These are phyloP conservation scores for Brassica nigra DNA, from an alignment of 345 rosid genomes.

Conservation along the genomic window DNA sequence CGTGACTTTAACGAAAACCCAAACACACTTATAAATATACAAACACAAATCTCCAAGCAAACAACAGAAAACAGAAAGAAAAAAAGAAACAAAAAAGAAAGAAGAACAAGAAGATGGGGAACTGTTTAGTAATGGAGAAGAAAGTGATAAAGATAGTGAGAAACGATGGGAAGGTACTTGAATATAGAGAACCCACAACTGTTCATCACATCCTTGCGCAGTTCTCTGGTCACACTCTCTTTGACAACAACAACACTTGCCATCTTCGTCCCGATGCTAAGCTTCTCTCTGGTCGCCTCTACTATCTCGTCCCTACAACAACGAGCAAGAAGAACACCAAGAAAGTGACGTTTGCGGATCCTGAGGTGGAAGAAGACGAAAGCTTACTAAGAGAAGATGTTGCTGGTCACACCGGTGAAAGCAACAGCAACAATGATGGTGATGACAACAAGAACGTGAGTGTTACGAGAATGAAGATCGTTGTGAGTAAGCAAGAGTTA, in stretches of 20 bases:
- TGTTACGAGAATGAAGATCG: constrained; percentile 69
- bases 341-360: constrained; percentile 68
- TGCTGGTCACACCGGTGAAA: constrained; percentile 33
- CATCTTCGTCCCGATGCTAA: constrained; percentile 58
- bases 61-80: constrained; percentile 20
- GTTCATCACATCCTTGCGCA: constrained; percentile 67
- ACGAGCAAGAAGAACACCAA: constrained; percentile 43
- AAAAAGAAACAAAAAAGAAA: constrained; percentile 9
- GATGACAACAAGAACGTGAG: constrained; percentile 30
- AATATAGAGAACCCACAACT: constrained; percentile 57
- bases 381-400: constrained; percentile 19
- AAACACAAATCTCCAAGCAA: constrained; percentile 16
- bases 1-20: constrained; percentile 36
- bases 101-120: constrained; percentile 59
- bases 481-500: constrained; percentile 72
- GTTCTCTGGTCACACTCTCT: constrained; percentile 64
- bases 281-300: constrained; percentile 55
- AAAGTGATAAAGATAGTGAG: constrained; percentile 58
- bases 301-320: constrained; percentile 60
- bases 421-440: constrained; percentile 39
- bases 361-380: constrained; percentile 44
- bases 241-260: constrained; percentile 47
- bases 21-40: constrained; percentile 41
- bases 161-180: constrained; percentile 78
- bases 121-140: constrained; percentile 67